Percentiles rank a stretch among this genome's conserved stretches.
These are phyloP conservation scores for Citropsis articulata DNA, from an alignment of 345 rosid genomes.

Conservation along the genomic window DNA sequence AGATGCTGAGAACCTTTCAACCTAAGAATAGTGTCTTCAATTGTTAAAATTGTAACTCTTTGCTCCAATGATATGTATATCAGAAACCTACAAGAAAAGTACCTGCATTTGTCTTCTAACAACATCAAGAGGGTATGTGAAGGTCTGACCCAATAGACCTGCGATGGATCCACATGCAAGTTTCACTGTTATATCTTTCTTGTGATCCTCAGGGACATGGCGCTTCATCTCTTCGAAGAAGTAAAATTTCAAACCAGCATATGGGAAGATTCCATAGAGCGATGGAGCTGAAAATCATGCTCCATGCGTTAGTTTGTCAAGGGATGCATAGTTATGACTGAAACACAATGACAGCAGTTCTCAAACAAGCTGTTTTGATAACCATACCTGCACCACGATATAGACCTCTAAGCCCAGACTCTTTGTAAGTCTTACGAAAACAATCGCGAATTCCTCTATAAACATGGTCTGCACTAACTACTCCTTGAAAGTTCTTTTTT, in stretches of 20 bases:
- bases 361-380: constrained; percentile 9
- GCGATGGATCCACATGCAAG: constrained; percentile 85
- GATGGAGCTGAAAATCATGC: constrained; percentile 67
- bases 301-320: constrained; percentile 3
- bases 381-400: constrained; percentile 91
- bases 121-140: constrained; percentile 94
- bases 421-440: constrained; percentile 67
- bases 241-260: constrained; percentile 96
- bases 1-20: constrained; percentile 54
- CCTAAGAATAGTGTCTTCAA: constrained; percentile 38
- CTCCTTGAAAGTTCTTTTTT: constrained; percentile 35
- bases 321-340: constrained; percentile 1
- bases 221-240: constrained; percentile 95
- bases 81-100: constrained; percentile 12
- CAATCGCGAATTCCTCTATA: constrained; percentile 82
- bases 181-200: constrained; percentile 68
- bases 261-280: constrained; percentile 90
- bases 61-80: neutral
- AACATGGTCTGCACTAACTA: constrained; percentile 37
- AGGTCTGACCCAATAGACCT: constrained; percentile 87
- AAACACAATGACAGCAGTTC: constrained; percentile 9
- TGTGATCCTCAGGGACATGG: constrained; percentile 70
- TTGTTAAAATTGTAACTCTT: neutral
- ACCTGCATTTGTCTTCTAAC: constrained; percentile 99
- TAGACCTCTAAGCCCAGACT: constrained; percentile 74